Evolutionary conservation across 192 early-diverging fungal genomes (phyloP), one percentile per base, ranked within the genome.

Genomic region (Coemansia sp.): DNA sequence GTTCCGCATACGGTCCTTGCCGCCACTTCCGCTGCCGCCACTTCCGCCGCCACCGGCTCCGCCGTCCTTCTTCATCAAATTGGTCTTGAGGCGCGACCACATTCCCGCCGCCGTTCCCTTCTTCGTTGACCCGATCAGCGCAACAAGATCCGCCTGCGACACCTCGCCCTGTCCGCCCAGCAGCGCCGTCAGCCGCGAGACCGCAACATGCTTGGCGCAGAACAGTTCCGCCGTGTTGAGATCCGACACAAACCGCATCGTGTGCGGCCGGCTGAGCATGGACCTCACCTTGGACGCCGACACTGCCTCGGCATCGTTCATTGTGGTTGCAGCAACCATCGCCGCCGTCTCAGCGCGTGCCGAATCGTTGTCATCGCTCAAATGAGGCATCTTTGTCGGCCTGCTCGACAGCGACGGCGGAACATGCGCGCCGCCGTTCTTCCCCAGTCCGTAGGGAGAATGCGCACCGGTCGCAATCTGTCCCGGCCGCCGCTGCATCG

Each of bases 191-290:
- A 98, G 76, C 15, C 86, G 85, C 41, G 90, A 75, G 2, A 94
- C 91, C 12, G 95, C 96, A 39, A 92, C 81, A 56, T 96, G 94
- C 52, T 92, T 89, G 21, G 93, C 90, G 41, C 90, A 90, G 77
- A 96, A 90, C 52, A 89, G 85, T 65, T 93, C 91, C n/a, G 96
- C 76, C 8, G 91, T 92, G 59, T 81, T 81, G 60, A 85, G 79
- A 44, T 85, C 83, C n/a, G 78, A 81, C 37, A 74, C 62, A 59
- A 71, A 83, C 21, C 79, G 74, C 75, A 81, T 76, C 6, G 79
- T 81, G 61, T 81, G 79, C 61, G 79, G 68, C 38, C 74, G 74
- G 19, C 79, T 81, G 63, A 81, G 74, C 79, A 81, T 81, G 71
- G 16, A 70, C 68, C 76, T 81, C 43, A 81, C 70, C 63, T 69